Evolutionary conservation across 805 yeast species (phyloP).

Genomic region (Sugiyamaella lignohabitans): DNA sequence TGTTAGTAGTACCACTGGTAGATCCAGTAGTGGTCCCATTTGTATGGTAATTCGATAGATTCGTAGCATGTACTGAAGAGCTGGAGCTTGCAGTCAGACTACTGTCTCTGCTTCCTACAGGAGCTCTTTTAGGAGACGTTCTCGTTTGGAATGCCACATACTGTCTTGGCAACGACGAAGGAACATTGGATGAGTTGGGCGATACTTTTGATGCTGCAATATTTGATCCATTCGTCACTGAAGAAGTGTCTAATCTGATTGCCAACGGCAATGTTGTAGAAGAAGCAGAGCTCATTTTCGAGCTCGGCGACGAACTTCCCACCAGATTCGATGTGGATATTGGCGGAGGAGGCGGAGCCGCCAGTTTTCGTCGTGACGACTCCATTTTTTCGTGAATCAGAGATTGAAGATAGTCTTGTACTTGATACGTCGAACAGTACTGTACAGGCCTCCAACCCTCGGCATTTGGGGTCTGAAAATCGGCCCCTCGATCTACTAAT

Average conservation of each 20-base stretch:
- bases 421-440: constrained; percentile 48
- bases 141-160: constrained; percentile 4
- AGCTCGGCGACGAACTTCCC: no score
- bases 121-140: neutral
- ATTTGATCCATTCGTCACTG: neutral
- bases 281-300: neutral
- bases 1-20: no score
- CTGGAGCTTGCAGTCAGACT: neutral
- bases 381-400: constrained; percentile 22
- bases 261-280: neutral
- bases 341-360: no score
- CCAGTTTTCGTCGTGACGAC: neutral
- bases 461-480: constrained; percentile 43
- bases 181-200: neutral
- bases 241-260: neutral
- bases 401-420: constrained; percentile 38
- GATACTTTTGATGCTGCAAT: neutral
- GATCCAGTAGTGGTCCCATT: neutral
- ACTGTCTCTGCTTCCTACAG: neutral
- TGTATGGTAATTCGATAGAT: neutral
- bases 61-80: neutral
- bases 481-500: constrained; percentile 45
- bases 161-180: constrained; percentile 5
- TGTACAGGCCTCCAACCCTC: constrained; percentile 65
- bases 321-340: no score